A percentile compares a stretch with the other conserved stretches of the same genome.
phyloP scores from a whole-genome alignment of 352 stramenopile genomes.

The Peronosclerospora sorghi region DNA sequence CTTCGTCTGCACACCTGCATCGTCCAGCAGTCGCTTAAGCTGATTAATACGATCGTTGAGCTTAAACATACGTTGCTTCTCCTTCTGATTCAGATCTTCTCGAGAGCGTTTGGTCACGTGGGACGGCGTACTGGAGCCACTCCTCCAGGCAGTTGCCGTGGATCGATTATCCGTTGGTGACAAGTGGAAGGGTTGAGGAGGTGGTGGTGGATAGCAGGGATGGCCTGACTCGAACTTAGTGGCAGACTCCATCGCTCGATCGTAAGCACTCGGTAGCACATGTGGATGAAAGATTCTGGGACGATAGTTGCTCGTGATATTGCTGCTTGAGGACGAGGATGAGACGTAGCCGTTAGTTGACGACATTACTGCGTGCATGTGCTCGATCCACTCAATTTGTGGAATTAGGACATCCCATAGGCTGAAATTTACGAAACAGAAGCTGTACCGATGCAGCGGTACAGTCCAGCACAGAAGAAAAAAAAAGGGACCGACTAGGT shows the following conservation, averaged over 20 bases:
- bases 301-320: conserved; percentile 19
- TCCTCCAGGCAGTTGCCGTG: conserved; percentile 32
- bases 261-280: conserved; percentile 17
- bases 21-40: conserved; percentile 51
- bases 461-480: too few relatives aligned
- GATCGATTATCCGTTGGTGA: conserved; percentile 16
- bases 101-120: conserved; percentile 45
- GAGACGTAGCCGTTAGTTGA: too few relatives aligned
- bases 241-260: conserved; percentile 30
- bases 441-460: too few relatives aligned
- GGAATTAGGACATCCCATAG: too few relatives aligned
- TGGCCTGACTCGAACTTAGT: conserved; percentile 32
- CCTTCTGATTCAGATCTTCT: conserved; percentile 75
- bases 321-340: too few relatives aligned
- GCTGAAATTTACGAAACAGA: too few relatives aligned
- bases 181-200: conserved; percentile 38
- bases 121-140: conserved; percentile 23
- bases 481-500: too few relatives aligned
- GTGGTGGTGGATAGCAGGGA: conserved; percentile 26
- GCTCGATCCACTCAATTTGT: too few relatives aligned
- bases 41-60: conserved; percentile 79
- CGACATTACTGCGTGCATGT: too few relatives aligned
- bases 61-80: conserved; percentile 87
- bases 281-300: conserved; percentile 41
- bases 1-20: conserved; percentile 61